A percentile compares a stretch with the other conserved stretches of the same genome.
Conservation (phyloP, 164 flowering plant genomes). For the Sextonia rubra region DNA sequence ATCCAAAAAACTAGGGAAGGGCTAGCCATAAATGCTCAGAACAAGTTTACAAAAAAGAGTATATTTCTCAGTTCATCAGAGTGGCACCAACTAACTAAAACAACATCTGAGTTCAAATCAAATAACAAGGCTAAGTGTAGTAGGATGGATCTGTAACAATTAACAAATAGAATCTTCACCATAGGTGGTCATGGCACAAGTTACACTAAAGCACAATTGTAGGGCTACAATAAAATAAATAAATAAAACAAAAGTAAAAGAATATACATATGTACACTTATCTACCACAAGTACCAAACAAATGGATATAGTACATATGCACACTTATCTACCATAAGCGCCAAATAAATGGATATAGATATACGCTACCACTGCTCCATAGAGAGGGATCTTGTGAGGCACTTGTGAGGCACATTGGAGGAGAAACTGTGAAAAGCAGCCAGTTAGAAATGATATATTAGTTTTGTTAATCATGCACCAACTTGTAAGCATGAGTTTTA, state of each 20-base stretch:
- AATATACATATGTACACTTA: background rate
- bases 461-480: background rate
- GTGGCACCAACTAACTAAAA: background rate
- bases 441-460: background rate
- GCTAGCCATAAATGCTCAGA: background rate
- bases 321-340: background rate
- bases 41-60: background rate
- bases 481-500: background rate
- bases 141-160: background rate
- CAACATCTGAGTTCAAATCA: background rate
- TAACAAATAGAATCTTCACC: background rate
- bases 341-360: slow-evolving; percentile 1
- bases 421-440: slow-evolving; percentile 57
- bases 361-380: slow-evolving; percentile 75
- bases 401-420: slow-evolving; percentile 84
- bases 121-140: background rate
- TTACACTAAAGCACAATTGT: background rate
- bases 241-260: background rate
- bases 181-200: background rate
- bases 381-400: slow-evolving; percentile 94
- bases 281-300: background rate
- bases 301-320: background rate
- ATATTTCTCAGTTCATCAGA: background rate
- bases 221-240: background rate
- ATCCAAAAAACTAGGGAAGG: background rate